Evolutionary conservation across 1,139 yeast genomes (phyloP).

Genomic region (Hemisphaericaspora xylofermentans): DNA sequence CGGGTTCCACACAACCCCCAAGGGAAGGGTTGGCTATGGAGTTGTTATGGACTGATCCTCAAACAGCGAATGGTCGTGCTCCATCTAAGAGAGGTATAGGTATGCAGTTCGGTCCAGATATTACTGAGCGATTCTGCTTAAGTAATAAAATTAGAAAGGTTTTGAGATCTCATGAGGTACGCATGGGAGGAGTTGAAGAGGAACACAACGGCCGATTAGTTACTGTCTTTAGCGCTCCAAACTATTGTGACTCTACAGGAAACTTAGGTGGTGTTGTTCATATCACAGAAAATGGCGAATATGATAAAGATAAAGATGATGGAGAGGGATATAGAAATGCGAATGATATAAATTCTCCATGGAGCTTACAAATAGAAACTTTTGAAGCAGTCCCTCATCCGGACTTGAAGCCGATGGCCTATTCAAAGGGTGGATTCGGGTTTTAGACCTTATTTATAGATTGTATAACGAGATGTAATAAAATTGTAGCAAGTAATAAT

Average conservation of each 20-base stretch:
- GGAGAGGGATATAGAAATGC: constrained; percentile 55
- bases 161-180: constrained; percentile 91
- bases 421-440: constrained; percentile 65
- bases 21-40: constrained; percentile 94
- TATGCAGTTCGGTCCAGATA: constrained; percentile 94
- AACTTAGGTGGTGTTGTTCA: constrained; percentile 88
- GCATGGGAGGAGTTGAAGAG: constrained; percentile 84
- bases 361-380: constrained; percentile 51
- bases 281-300: constrained; percentile 39
- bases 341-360: constrained; percentile 45
- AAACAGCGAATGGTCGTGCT: constrained; percentile 69
- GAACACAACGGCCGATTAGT: constrained; percentile 86
- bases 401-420: constrained; percentile 91
- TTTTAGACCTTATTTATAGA: constrained; percentile 20
- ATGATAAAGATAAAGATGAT: constrained; percentile 31
- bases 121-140: constrained; percentile 76
- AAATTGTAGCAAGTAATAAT: neutral
- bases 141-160: constrained; percentile 72
- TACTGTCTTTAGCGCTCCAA: constrained; percentile 96
- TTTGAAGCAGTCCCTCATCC: constrained; percentile 91
- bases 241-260: constrained; percentile 91
- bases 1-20: constrained; percentile 76
- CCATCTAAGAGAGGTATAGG: constrained; percentile 96
- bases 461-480: neutral
- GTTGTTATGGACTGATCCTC: constrained; percentile 97